A percentile compares a stretch with the other conserved stretches of the same genome.
Conservation (phyloP, 257 asterid genomes). For the Knoxia roxburghii region DNA sequence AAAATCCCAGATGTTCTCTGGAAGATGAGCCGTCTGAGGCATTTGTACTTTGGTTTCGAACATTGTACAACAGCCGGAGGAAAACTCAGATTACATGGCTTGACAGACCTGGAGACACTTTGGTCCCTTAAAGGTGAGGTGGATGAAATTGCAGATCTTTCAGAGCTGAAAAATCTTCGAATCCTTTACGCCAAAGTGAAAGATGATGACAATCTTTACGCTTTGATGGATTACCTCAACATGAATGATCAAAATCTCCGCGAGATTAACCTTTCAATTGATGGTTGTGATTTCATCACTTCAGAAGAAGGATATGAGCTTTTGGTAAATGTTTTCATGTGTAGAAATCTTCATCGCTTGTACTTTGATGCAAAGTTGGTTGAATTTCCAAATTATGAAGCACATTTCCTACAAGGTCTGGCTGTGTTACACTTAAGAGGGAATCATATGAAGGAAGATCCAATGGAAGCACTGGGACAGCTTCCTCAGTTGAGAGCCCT, state of each 20-base stretch:
- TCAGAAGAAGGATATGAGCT: background rate
- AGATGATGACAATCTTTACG: background rate
- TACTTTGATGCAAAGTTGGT: background rate
- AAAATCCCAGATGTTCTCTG: background rate
- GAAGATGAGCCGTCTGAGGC: constrained; percentile 6
- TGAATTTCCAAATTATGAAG: constrained; percentile 6
- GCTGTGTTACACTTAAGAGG: background rate
- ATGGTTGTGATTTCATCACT: background rate
- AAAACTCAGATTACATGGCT: background rate
- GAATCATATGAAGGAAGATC: background rate
- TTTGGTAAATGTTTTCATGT: background rate
- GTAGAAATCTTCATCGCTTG: background rate
- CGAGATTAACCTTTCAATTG: background rate
- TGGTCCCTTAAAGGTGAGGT: background rate
- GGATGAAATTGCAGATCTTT: constrained; percentile 7
- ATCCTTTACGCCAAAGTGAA: background rate
- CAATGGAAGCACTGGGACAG: background rate
- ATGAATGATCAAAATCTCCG: background rate
- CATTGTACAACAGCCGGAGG: background rate
- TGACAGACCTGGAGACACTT: background rate
- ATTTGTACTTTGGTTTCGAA: background rate
- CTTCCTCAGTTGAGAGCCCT: constrained; percentile 4
- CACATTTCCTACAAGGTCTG: background rate
- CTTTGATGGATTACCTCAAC: background rate
- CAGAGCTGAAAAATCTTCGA: background rate